These are phyloP conservation scores for Colletotrichum sp. DNA, from an alignment of 2,329 filamentous ascomycete species.

Conservation along the genomic window DNA sequence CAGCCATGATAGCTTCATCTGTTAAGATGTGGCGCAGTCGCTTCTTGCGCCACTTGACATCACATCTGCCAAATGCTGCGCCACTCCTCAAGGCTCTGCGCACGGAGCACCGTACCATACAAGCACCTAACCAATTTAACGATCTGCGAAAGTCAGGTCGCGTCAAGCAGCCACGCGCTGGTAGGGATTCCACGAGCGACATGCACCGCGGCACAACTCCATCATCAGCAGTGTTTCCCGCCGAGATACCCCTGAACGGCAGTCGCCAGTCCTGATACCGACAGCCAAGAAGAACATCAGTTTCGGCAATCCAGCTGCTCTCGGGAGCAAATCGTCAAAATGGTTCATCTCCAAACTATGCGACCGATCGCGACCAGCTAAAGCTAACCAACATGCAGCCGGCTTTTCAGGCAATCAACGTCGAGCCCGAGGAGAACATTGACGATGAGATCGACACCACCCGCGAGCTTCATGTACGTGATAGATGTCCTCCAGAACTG, in stretches of 20 bases:
- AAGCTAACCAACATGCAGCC: constrained; percentile 41
- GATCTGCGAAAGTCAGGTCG: not conserved
- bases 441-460: constrained; percentile 95
- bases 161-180: not conserved
- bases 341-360: not conserved
- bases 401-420: constrained; percentile 86
- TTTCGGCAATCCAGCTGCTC: not conserved
- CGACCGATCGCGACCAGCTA: not conserved
- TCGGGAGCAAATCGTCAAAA: not conserved
- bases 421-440: constrained; percentile 88
- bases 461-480: constrained; percentile 81
- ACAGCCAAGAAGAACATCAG: not conserved
- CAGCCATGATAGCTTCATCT: not conserved
- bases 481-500: not conserved
- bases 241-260: not conserved
- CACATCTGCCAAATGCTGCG: not conserved
- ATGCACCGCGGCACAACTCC: not conserved
- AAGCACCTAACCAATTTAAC: not conserved
- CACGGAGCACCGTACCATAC: not conserved
- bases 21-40: not conserved
- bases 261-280: not conserved
- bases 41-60: not conserved
- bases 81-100: not conserved
- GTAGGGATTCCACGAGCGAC: not conserved
- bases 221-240: not conserved